These are phyloP conservation scores for Salvia miltiorrhiza DNA, from an alignment of 257 asterid species.

Conservation along the genomic window DNA sequence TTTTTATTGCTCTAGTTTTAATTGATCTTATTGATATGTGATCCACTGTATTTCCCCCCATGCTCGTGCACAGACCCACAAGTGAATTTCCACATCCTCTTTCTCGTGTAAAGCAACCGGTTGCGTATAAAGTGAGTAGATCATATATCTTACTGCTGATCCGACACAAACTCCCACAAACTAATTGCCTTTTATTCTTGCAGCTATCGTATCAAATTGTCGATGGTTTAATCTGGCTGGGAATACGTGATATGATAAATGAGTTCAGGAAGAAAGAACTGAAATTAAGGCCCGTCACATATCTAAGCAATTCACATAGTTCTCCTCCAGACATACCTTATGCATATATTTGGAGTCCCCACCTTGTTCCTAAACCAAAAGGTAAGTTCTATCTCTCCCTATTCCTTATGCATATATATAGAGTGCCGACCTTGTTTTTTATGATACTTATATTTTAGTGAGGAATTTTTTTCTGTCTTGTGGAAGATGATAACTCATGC, in stretches of 20 bases:
- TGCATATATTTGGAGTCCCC: conserved; percentile 96
- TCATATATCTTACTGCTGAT: conserved; percentile 13
- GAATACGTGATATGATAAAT: conserved; percentile 83
- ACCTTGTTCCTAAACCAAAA: conserved; percentile 92
- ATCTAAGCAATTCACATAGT: conserved; percentile 61
- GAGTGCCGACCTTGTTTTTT: no score
- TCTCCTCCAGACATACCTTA: conserved; percentile 53
- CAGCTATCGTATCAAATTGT: conserved; percentile 90
- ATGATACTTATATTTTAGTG: no score
- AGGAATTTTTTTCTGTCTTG: no score
- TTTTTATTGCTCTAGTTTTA: no score
- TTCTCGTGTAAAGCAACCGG: conserved; percentile 82
- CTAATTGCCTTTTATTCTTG: conserved; percentile 15
- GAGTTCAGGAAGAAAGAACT: conserved; percentile 84
- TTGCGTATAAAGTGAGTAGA: conserved; percentile 71
- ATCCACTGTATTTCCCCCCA: neutral
- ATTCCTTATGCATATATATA: no score
- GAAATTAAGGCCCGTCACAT: conserved; percentile 71
- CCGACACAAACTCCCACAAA: neutral
- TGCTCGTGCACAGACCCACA: conserved; percentile 59
- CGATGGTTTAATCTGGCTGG: conserved; percentile 85
- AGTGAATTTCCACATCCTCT: conserved; percentile 95
- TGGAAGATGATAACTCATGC: no score
- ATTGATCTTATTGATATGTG: neutral
- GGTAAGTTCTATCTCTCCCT: conserved; percentile 35